These are phyloP conservation scores for Rosa persica DNA, from an alignment of 306 rosid species.

Conservation along the genomic window DNA sequence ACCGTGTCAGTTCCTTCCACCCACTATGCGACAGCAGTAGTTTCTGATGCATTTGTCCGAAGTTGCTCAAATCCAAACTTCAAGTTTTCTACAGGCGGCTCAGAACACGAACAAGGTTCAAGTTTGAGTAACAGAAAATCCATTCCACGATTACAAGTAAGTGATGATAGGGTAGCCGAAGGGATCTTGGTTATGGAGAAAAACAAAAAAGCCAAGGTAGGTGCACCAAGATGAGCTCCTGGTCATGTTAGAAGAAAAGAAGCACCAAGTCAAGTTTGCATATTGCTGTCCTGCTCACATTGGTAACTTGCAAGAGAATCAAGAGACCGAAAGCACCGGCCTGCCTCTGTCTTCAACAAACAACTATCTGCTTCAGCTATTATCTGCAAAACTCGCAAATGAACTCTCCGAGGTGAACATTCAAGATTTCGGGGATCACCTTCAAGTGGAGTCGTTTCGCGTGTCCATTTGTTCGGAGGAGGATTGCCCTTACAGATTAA, in stretches of 20 bases:
- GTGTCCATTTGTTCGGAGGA: constrained; percentile 44
- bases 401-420: constrained; percentile 39
- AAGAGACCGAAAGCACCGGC: constrained; percentile 20
- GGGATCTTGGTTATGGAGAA: constrained; percentile 66
- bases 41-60: constrained; percentile 49
- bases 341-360: not conserved
- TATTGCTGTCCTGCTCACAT: constrained; percentile 37
- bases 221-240: constrained; percentile 69
- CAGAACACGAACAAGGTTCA: constrained; percentile 26
- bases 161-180: constrained; percentile 68
- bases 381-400: constrained; percentile 32
- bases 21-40: constrained; percentile 48
- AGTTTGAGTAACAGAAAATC: constrained; percentile 20
- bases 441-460: constrained; percentile 45
- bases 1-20: constrained; percentile 56
- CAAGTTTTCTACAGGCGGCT: constrained; percentile 51
- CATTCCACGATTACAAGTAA: constrained; percentile 45
- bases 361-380: constrained; percentile 25
- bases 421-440: constrained; percentile 38
- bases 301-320: constrained; percentile 27
- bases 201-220: constrained; percentile 48
- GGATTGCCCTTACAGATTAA: constrained; percentile 45
- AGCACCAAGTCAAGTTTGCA: constrained; percentile 47
- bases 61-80: constrained; percentile 69
- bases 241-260: constrained; percentile 52